Evolutionary conservation across 225 moss, liverwort and hornwort species (phyloP), one percentile per base, ranked within the genome.

Genomic region (Takakia lepidozioides): DNA sequence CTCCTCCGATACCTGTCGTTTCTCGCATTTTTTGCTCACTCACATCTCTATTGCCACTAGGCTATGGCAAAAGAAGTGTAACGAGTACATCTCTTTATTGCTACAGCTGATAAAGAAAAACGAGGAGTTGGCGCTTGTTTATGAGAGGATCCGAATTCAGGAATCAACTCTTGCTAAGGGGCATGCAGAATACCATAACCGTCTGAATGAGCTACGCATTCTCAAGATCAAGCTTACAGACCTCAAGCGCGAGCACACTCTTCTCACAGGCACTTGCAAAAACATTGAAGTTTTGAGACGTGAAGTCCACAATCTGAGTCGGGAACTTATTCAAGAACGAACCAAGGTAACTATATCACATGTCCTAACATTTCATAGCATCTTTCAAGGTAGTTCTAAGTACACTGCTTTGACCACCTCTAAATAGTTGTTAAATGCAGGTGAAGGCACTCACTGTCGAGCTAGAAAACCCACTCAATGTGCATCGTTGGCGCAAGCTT

Each of bases 401-500:
- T n/a, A n/a, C n/a, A n/a, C n/a, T n/a, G n/a, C n/a, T n/a, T n/a
- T n/a, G n/a, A n/a, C n/a, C n/a, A n/a, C n/a, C n/a, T n/a, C n/a
- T n/a, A n/a, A n/a, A n/a, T n/a, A n/a, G n/a, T n/a, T n/a, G n/a
- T n/a, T n/a, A 2, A 28, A 38, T 52, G 27, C 64, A 89, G 88
- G 76, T 90, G 4, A 85, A 65, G 41, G 83, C 80, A 10, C 57
- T 90, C 5, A 65, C 72, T 1, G 83, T 85, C 45, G 89, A 85
- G 49, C 69, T 90, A 47, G 80, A 73, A 57, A 83, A 66, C 58
- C 85, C 89, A 17, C 59, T 85, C 27, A 90, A 90, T 51, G 89
- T 90, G 2, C 89, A 90, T 61, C 72, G 85, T 19, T 90, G 89
- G 89, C 74, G 89, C 21, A 85, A 85, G 53, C 58, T 90, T 49